Evolutionary conservation across 768 basidiomycete genomes (phyloP), one percentile per base, ranked within the genome.

Genomic region (Rhizopogon vinicolor): DNA sequence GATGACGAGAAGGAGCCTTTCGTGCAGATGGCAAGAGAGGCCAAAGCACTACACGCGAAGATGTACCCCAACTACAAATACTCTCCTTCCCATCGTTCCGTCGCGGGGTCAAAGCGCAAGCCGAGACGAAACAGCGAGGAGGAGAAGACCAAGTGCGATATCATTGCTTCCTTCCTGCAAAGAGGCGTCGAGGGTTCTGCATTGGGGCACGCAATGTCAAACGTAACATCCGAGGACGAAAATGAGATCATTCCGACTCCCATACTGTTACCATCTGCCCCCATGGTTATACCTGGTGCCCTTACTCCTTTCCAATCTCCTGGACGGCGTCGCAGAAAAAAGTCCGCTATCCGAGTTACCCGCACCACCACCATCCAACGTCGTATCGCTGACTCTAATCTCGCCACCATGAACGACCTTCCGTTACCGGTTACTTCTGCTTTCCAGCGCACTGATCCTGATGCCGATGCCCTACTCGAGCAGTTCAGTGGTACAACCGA

Each of bases 41-140:
- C 71, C 28, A 76, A 81, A 55, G 62, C 60, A 4, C 68, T 73
- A 48, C 85, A 88, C 59, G 75, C 75, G 29, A 58, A 66, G 60
- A 68, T 71, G 42, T 76, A 86, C 58, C 85, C 87, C 2, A 72
- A 78, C 57, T 87, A 86, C 69, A 83, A 80, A 65, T 87, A 85
- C 59, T 74, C 77, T 29, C 86, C 86, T 39, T 49, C 41, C 16
- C 45, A 49, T 22, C 61, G 63, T 25, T 56, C 54, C 22, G 51
- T 64, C 46, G 66, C 64, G 44, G 53, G 62, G 14, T 55, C 65
- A 61, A 77, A 71, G 68, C 74, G 73, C 59, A 78, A 72, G 57
- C 57, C 53, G 35, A 65, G 59, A 54, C 69, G 63, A 43, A 66
- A 63, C 43, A 59, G 64, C 53, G 64, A 68, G 37, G 64, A 62